Evolutionary conservation across 2,329 filamentous ascomycete species (phyloP).

Genomic region (Trichoderma endophyticum): DNA sequence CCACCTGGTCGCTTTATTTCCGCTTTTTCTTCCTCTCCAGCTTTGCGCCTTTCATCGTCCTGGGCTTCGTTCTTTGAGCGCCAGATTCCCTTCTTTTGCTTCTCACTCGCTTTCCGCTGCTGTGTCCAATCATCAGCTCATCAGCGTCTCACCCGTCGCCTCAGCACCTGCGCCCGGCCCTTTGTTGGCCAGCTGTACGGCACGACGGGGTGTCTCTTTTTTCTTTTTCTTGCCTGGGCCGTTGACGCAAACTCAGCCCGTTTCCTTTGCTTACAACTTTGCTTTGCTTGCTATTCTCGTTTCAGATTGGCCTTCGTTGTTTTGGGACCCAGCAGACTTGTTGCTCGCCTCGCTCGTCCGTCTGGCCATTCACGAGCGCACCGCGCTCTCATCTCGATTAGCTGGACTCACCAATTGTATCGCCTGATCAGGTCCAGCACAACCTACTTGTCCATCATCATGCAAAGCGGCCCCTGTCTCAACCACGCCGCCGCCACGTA

Average conservation of each 20-base stretch:
- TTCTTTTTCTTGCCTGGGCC: background rate
- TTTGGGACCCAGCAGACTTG: background rate
- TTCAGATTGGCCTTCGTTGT: conserved; percentile 23
- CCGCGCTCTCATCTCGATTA: background rate
- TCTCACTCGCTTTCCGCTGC: conserved; percentile 3
- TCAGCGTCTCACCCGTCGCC: conserved; percentile 14
- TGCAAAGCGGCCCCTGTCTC: conserved; percentile 23
- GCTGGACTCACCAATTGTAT: conserved; percentile 20
- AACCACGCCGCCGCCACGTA: conserved; percentile 23
- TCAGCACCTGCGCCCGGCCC: conserved; percentile 11
- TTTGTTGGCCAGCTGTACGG: conserved; percentile 9
- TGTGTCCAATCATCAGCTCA: background rate
- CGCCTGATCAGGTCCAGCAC: conserved; percentile 18
- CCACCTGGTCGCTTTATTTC: background rate
- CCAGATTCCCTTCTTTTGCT: conserved; percentile 1
- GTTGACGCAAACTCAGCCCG: conserved; percentile 13
- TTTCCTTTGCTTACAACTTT: background rate
- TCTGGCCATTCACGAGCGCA: background rate
- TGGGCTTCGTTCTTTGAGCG: background rate
- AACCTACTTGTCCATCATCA: conserved; percentile 22
- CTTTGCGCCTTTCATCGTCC: background rate
- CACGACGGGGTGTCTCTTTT: background rate
- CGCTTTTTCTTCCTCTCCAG: background rate
- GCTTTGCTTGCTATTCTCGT: background rate
- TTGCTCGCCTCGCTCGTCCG: background rate